Conservation (phyloP, 305 asterid genomes). For the Solanum aculeatissimum region DNA sequence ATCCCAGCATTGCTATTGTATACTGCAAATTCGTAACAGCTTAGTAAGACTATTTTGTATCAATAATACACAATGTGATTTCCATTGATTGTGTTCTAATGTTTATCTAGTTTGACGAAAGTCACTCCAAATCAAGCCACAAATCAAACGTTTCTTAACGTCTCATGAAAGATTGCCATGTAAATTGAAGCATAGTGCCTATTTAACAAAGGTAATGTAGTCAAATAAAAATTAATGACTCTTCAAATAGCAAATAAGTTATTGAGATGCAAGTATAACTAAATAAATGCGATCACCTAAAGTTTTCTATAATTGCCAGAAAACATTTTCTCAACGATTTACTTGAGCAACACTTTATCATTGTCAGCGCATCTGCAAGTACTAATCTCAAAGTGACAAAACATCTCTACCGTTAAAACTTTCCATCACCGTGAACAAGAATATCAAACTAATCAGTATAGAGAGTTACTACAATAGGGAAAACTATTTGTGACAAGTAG, state of each 20-base stretch:
- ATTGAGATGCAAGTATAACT: neutral
- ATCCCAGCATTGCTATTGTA: constrained; percentile 94
- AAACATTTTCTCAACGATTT: neutral
- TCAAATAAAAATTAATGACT: neutral
- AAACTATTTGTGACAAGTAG: neutral
- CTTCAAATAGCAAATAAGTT: neutral
- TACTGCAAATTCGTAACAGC: constrained; percentile 36
- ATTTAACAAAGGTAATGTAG: neutral
- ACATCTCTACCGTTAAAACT: neutral
- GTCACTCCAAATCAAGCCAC: neutral
- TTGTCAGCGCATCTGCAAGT: neutral
- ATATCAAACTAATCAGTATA: neutral
- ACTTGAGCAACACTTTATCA: neutral
- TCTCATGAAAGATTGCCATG: neutral
- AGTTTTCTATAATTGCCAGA: neutral
- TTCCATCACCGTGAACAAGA: neutral
- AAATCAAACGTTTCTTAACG: neutral
- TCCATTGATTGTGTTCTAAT: neutral
- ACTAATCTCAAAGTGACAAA: neutral
- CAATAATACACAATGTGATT: neutral
- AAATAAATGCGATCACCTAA: neutral
- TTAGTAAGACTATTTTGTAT: neutral
- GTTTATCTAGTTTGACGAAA: neutral
- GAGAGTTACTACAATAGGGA: neutral
- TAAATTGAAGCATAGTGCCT: neutral